These are phyloP conservation scores for Komagataella phaffii DNA, from an alignment of 805 yeast species.

Conservation along the genomic window DNA sequence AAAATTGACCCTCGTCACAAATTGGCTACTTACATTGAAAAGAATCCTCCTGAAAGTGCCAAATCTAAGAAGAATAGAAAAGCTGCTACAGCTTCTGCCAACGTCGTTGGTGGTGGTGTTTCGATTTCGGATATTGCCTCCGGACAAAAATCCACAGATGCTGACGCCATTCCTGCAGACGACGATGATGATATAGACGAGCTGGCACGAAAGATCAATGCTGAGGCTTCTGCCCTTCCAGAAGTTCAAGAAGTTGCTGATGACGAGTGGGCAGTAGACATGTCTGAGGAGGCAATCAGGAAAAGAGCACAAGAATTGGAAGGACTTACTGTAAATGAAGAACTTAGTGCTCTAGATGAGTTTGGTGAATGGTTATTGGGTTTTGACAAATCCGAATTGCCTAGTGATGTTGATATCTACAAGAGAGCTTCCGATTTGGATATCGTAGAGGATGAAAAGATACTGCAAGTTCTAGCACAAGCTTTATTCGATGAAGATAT, in stretches of 20 bases:
- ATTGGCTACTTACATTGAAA: conserved; percentile 73
- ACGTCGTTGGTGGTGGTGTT: conserved; percentile 78
- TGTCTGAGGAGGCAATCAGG: conserved; percentile 90
- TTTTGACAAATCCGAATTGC: conserved; percentile 44
- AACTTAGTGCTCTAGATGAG: conserved; percentile 44
- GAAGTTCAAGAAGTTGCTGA: conserved; percentile 76
- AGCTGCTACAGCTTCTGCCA: conserved; percentile 82
- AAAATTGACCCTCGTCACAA: conserved; percentile 77
- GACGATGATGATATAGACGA: conserved; percentile 18
- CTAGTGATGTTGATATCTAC: conserved; percentile 82
- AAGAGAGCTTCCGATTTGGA: conserved; percentile 77
- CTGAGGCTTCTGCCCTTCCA: conserved; percentile 41
- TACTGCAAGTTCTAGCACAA: conserved; percentile 89
- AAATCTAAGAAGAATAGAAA: conserved; percentile 42
- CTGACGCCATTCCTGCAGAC: conserved; percentile 14
- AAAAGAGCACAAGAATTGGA: conserved; percentile 84
- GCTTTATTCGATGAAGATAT: conserved; percentile 72
- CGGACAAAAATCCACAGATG: conserved; percentile 20
- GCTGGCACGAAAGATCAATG: conserved; percentile 3
- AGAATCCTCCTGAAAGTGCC: conserved; percentile 71
- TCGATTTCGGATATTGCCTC: conserved; percentile 71
- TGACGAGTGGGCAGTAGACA: conserved; percentile 96
- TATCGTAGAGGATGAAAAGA: conserved; percentile 55
- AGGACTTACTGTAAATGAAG: conserved; percentile 33
- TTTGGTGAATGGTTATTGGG: conserved; percentile 81